A percentile compares a stretch with the other conserved stretches of the same genome.
Evolutionary conservation across 371 early-diverging fungal species (phyloP).

Genomic region (Mucor lusitanicus): DNA sequence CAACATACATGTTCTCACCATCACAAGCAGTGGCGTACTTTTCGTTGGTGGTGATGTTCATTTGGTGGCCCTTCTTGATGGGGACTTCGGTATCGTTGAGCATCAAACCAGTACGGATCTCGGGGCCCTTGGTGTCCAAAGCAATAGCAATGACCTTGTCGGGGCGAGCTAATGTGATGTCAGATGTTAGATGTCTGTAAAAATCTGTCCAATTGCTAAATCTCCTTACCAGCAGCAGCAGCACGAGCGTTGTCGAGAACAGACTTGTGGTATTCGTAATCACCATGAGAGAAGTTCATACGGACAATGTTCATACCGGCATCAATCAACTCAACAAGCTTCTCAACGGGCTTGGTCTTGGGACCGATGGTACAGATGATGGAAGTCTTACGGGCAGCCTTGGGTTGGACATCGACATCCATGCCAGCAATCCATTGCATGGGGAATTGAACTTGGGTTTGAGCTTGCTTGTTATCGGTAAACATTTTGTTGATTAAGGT

Average conservation of each 20-base stretch:
- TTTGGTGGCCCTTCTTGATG: conserved; percentile 64
- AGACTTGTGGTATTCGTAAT: conserved; percentile 88
- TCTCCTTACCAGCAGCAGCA: conserved; percentile 52
- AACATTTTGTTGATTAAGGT: conserved; percentile 17
- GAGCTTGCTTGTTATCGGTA: conserved; percentile 16
- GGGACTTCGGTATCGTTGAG: conserved; percentile 63
- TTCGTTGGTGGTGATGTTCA: conserved; percentile 80
- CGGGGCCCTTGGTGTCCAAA: conserved; percentile 87
- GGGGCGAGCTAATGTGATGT: conserved; percentile 19
- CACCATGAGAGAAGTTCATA: conserved; percentile 94
- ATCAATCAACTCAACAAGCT: conserved; percentile 79
- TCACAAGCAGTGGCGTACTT: conserved; percentile 63
- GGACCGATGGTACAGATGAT: conserved; percentile 88
- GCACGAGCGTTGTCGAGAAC: conserved; percentile 79
- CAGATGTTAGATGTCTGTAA: neutral
- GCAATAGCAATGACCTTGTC: conserved; percentile 73
- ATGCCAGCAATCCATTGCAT: conserved; percentile 78
- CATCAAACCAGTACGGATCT: conserved; percentile 83
- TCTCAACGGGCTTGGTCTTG: conserved; percentile 78
- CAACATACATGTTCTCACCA: conserved; percentile 75
- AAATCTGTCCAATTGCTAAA: neutral
- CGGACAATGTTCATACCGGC: conserved; percentile 96
- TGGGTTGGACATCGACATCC: conserved; percentile 63
- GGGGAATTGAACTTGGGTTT: conserved; percentile 20
- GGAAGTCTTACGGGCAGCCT: conserved; percentile 73